Conservation (phyloP, 192 early-diverging fungal species). For the Helicostylum pulchrum region DNA sequence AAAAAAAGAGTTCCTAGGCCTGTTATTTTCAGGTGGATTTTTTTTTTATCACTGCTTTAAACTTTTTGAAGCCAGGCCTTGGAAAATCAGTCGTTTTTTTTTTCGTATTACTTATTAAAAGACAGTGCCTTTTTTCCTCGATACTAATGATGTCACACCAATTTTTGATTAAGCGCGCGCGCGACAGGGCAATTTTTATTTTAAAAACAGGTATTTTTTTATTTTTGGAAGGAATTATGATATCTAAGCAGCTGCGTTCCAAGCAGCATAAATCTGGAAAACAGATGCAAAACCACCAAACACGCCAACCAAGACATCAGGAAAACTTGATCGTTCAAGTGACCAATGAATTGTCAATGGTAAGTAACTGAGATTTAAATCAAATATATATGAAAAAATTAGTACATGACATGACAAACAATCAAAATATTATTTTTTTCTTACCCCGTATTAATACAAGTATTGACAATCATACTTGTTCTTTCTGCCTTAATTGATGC, state of each 20-base stretch:
- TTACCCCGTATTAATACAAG: conserved; percentile 89
- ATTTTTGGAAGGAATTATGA: no score
- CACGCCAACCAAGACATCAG: conserved; percentile 87
- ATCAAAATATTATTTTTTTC: neutral
- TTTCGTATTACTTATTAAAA: no score
- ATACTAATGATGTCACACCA: no score
- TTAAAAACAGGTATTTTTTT: no score
- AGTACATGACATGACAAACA: neutral
- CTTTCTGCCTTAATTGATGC: conserved; percentile 52
- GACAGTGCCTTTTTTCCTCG: no score
- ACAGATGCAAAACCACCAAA: conserved; percentile 93
- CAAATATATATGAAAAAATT: conserved; percentile 5
- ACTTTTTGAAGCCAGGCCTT: no score
- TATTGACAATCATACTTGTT: conserved; percentile 64
- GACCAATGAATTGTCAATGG: conserved; percentile 78
- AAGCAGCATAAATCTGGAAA: conserved; percentile 77
- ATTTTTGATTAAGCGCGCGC: no score
- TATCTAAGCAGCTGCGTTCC: conserved; percentile 66
- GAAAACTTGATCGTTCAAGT: conserved; percentile 79
- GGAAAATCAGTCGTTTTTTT: no score
- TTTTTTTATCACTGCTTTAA: no score
- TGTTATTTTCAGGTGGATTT: no score
- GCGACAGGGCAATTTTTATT: no score
- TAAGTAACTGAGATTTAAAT: conserved; percentile 24
- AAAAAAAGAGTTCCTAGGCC: no score